A percentile compares a stretch with the other conserved stretches of the same genome.
Conservation (phyloP, 495 filamentous ascomycete species). For the Lindgomyces ingoldianus region DNA sequence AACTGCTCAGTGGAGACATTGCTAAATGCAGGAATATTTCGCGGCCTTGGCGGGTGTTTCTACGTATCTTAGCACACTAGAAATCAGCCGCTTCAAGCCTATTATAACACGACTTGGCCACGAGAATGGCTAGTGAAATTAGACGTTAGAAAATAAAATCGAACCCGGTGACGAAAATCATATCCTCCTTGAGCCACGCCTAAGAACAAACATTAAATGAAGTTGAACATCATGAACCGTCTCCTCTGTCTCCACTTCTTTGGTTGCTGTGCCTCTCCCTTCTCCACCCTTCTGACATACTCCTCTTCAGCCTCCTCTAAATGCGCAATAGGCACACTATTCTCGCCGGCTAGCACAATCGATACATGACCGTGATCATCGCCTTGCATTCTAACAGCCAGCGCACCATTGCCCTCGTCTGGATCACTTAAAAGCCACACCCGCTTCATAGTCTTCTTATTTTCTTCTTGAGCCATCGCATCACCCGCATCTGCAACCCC, state of each 20-base stretch:
- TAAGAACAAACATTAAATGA: background rate
- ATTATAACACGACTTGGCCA: no score
- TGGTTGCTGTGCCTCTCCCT: background rate
- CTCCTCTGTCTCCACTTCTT: conserved; percentile 5
- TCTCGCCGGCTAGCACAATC: conserved; percentile 4
- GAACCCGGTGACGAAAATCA: background rate
- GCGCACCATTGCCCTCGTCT: conserved; percentile 21
- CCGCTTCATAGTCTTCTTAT: conserved; percentile 15
- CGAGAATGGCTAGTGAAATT: no score
- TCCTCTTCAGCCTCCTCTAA: background rate
- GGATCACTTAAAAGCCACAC: conserved; percentile 25
- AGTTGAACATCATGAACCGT: conserved; percentile 1
- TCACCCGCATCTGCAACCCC: conserved; percentile 22
- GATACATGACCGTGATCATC: conserved; percentile 15
- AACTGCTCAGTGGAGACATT: no score
- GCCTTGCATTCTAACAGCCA: conserved; percentile 6
- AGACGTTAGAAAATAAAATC: background rate
- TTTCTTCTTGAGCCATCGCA: background rate
- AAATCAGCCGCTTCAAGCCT: background rate
- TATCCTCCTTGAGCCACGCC: background rate
- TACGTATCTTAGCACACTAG: background rate
- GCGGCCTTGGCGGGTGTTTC: background rate
- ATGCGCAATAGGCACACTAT: background rate
- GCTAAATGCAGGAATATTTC: no score
- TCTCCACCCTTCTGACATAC: background rate